phyloP scores from a whole-genome alignment of 2,329 filamentous ascomycete species.

The Aureobasidium melanogenum region DNA sequence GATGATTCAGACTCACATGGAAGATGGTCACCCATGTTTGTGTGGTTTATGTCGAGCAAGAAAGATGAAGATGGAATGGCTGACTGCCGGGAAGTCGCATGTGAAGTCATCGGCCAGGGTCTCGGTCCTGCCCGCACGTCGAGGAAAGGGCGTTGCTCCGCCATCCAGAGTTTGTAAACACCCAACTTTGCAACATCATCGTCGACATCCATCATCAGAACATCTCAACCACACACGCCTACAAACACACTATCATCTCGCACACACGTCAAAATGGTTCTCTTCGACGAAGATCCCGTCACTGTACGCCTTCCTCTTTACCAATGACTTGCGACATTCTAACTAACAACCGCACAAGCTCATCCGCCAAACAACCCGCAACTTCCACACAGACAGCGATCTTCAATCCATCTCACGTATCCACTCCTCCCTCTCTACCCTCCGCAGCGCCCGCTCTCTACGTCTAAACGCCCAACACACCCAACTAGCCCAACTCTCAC shows the following conservation, averaged over 20 bases:
- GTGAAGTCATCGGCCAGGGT: conserved; percentile 7
- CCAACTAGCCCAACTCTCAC: conserved; percentile 51
- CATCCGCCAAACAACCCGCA: conserved; percentile 81
- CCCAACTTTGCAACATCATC: not conserved
- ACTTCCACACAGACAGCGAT: conserved; percentile 92
- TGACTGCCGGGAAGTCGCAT: not conserved
- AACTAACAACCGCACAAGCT: conserved; percentile 46
- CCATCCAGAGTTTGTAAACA: conserved; percentile 4
- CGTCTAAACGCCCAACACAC: conserved; percentile 44
- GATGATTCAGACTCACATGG: conserved; percentile 35
- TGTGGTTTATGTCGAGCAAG: not conserved
- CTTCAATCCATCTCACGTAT: conserved; percentile 76
- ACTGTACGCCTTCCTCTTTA: conserved; percentile 47
- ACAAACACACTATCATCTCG: not conserved
- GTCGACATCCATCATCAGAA: not conserved
- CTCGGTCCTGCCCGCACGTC: not conserved
- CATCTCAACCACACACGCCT: not conserved
- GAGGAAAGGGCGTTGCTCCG: conserved; percentile 3
- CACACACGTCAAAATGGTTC: conserved; percentile 50
- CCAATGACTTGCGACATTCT: conserved; percentile 4
- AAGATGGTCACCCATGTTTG: conserved; percentile 37
- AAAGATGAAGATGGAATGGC: not conserved
- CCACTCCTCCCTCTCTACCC: conserved; percentile 69
- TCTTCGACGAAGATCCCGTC: conserved; percentile 88
- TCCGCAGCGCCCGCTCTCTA: conserved; percentile 75